phyloP scores from a whole-genome alignment of 208 protist genomes.

The Leishmania lainsoni region DNA sequence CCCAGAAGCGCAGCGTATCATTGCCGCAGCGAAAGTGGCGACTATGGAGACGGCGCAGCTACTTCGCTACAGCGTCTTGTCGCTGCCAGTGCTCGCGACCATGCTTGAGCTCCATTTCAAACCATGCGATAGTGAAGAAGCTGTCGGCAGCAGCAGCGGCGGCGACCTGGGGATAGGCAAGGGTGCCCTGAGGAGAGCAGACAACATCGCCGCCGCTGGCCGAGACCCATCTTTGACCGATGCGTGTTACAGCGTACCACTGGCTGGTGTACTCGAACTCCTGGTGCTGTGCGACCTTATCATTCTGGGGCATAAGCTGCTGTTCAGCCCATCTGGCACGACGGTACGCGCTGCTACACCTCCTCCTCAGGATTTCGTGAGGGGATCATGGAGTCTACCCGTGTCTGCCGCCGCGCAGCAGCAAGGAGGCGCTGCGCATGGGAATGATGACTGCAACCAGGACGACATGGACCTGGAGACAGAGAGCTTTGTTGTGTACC shows the following conservation, averaged over 20 bases:
- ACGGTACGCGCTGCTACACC: not conserved
- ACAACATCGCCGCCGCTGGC: not conserved
- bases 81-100: constrained; percentile 21
- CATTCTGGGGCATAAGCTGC: constrained; percentile 33
- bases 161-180: not conserved
- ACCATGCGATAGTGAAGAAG: not conserved
- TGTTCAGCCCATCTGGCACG: constrained; percentile 10
- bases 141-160: not conserved
- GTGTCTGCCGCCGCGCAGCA: not conserved
- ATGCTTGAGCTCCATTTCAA: constrained; percentile 28
- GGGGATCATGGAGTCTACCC: not conserved
- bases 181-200: not conserved
- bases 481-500: constrained; percentile 72
- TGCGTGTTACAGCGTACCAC: constrained; percentile 17
- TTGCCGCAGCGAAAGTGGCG: constrained; percentile 31
- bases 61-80: constrained; percentile 26
- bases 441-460: not conserved
- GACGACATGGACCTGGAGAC: constrained; percentile 4
- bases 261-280: constrained; percentile 29
- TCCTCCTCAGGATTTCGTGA: not conserved
- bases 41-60: constrained; percentile 36
- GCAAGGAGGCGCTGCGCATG: not conserved
- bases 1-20: constrained; percentile 11
- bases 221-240: not conserved
- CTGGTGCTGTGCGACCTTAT: constrained; percentile 30